phyloP scores from a whole-genome alignment of 345 rosid genomes.

The Microcos paniculata region DNA sequence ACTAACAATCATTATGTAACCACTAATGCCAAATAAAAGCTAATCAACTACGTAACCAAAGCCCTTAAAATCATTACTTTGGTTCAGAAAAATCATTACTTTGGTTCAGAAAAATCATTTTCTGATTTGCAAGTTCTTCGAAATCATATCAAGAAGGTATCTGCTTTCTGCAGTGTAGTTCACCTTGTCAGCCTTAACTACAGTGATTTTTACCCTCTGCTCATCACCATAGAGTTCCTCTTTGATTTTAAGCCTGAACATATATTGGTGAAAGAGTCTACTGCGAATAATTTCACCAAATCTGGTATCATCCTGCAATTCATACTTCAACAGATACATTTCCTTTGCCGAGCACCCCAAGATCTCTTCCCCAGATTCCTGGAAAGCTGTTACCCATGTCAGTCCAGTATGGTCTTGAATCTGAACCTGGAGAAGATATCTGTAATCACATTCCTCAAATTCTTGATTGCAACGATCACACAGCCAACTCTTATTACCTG shows the following conservation, averaged over 20 bases:
- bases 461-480: slow-evolving; percentile 94
- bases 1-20: not conserved
- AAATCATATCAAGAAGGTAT: slow-evolving; percentile 54
- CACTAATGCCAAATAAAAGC: not conserved
- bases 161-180: slow-evolving; percentile 64
- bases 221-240: slow-evolving; percentile 86
- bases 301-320: slow-evolving; percentile 54
- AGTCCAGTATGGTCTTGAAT: slow-evolving; percentile 84
- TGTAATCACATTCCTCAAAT: slow-evolving; percentile 78
- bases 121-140: slow-evolving; percentile 21
- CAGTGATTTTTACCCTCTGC: slow-evolving; percentile 72
- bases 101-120: slow-evolving; percentile 14
- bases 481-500: slow-evolving; percentile 62
- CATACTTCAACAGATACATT: slow-evolving; percentile 59
- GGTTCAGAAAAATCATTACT: slow-evolving; percentile 22
- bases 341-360: slow-evolving; percentile 72
- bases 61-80: slow-evolving; percentile 22
- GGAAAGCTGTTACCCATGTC: slow-evolving; percentile 88
- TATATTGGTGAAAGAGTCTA: slow-evolving; percentile 55
- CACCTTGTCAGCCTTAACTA: slow-evolving; percentile 65
- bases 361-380: slow-evolving; percentile 84
- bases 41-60: not conserved
- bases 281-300: slow-evolving; percentile 49
- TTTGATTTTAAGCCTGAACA: slow-evolving; percentile 79
- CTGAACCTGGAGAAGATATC: slow-evolving; percentile 88